phyloP scores from a whole-genome alignment of 2,329 filamentous ascomycete genomes.

The Fusarium sublunatum region DNA sequence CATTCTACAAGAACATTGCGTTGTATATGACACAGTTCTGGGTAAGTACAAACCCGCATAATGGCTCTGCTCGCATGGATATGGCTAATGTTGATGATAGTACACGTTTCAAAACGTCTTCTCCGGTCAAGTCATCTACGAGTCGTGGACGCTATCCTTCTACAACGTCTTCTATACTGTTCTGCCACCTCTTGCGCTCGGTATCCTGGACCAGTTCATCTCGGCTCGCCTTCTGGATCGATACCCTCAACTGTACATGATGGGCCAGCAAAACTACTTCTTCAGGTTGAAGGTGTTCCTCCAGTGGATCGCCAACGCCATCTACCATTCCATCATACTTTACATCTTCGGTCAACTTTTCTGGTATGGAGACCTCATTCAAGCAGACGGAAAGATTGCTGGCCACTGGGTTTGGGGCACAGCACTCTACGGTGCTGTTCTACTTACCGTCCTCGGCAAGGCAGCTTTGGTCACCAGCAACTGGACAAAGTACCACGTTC shows the following conservation, averaged over 20 bases:
- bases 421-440: conserved; percentile 91
- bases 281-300: conserved; percentile 94
- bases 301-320: conserved; percentile 92
- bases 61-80: too few relatives aligned
- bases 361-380: conserved; percentile 82
- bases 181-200: conserved; percentile 90
- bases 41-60: conserved; percentile 65
- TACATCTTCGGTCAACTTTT: conserved; percentile 87
- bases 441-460: conserved; percentile 93
- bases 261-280: conserved; percentile 92
- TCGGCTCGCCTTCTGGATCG: conserved; percentile 92
- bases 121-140: conserved; percentile 97
- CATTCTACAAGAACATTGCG: conserved; percentile 99
- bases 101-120: conserved; percentile 99
- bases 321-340: conserved; percentile 94
- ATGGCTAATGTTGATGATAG: conserved; percentile 57
- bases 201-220: conserved; percentile 97
- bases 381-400: conserved; percentile 81
- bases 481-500: conserved; percentile 98
- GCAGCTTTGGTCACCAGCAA: conserved; percentile 94
- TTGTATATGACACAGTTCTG: conserved; percentile 99
- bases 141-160: conserved; percentile 99
- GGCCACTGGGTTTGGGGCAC: conserved; percentile 99
- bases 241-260: conserved; percentile 93
- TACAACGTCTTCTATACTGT: conserved; percentile 99